Base-by-base conservation (phyloP, 176 grass and related monocot genomes). In the Neostapfia colusana region DNA sequence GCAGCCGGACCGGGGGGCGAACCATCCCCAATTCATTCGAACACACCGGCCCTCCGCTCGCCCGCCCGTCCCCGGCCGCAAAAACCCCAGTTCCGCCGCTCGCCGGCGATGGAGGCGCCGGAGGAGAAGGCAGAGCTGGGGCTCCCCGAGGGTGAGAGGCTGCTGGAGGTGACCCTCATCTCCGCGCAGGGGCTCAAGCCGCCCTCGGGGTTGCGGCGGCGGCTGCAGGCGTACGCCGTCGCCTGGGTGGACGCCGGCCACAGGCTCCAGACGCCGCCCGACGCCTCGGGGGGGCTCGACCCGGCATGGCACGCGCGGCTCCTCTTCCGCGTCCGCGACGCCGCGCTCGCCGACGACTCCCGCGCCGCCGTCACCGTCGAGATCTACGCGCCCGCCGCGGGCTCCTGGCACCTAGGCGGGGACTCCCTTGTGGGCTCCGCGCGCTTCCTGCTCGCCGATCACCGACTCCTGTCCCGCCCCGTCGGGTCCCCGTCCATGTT, bases 241-340 rank as follows among this genome's bases (percentile, higher is more conserved):
- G 74, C 82, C 62, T 98, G 95, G 91, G 82, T 98, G 41, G 89
- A 94, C 57, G 65, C 86, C 3, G 74, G 76, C 44, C 63, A 87
- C 79, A 89, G 81, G 79, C 89, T 98, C 86, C 89, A 92, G 34
- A 92, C 89, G 13, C 79, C 40, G 35, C 26, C 86, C 69, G 91
- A 98, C 69, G 89, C 76, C 35, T 15, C 72, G 25, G 89, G 95
- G 31, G 91, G 89, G 9, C 82, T 78, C 55, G 90, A 98, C 18
- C 95, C 95, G 12, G 88, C 81, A 20, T 98, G 95, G 95, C 90
- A 98, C 79, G 95, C 93, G 72, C 80, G 89, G 69, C 83, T 98
- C 79, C 72, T 98, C 41, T 98, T 98, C 80, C 80, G 79, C 60
- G 82, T 98, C 0, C 91, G 62, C 46, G 62, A 79, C 23, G 62